Base-by-base conservation (phyloP, 768 basidiomycete genomes). In the Paxillus rubicundulus region DNA sequence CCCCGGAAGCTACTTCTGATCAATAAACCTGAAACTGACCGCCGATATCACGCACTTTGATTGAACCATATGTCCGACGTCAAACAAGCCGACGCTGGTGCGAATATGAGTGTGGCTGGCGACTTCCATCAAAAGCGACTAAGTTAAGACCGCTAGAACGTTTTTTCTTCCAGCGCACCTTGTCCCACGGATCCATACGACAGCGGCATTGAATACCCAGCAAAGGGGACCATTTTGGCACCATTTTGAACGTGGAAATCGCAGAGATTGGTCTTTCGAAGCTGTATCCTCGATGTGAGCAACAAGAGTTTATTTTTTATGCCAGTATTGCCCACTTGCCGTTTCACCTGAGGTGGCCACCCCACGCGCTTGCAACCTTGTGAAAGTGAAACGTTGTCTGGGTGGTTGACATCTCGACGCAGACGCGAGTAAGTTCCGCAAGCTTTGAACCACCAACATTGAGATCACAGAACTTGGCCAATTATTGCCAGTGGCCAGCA, bases 61-160 rank as follows among this genome's bases (percentile, higher is more conserved):
- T 68, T 98, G 96, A 14, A 98, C 89, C 96, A 99, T 99, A 70
- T 99, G 97, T 18, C 92, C 92, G 24, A 99, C 97, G 64, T 99
- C 97, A 67, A 99, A 99, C 30, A 99, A 76, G 1, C 94, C 94
- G 1, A 82, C 90, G 33, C 79, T 80, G 12, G 74, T 81, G 38
- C 97, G 85, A 46, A 95, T 90, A 63, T 98, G 88, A 28, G 41
- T 14, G 33, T 33, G 33, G 12, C 33, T 33, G 33, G 33, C 33
- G 12, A 33, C 33, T 33, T 1, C 33, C 41, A 13, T 44, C 30
- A 37, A 36, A 41, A 39, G 43, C 47, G 44, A 40, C 10, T 54
- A 24, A 44, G 36, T 40, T 33, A 38, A 50, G 46, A 59, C 51
- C 43, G n/a, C 21, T 28, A 33, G 44, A 49, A 36, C 39, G 34